Evolutionary conservation across 768 basidiomycete genomes (phyloP).

Genomic region (Leccinum boreale): DNA sequence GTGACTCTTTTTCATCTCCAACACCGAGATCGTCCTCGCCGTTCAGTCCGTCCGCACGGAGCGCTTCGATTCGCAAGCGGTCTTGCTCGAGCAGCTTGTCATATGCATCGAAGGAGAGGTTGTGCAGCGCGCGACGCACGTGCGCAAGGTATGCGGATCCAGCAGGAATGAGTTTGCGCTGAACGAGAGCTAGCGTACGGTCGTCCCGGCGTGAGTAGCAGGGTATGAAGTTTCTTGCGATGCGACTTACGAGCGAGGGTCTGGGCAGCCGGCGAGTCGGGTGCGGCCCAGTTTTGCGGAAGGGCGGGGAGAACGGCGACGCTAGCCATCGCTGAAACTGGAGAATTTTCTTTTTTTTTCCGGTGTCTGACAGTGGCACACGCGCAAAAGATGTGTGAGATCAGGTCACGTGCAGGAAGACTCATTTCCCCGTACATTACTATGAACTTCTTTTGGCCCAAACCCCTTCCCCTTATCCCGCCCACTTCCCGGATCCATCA

Average conservation of each 20-base stretch:
- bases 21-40: constrained; percentile 86
- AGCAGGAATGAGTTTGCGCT: constrained; percentile 68
- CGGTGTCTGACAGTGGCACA: not conserved
- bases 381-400: not conserved
- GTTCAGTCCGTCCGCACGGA: constrained; percentile 45
- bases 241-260: constrained; percentile 27
- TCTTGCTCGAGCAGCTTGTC: constrained; percentile 64
- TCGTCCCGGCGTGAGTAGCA: constrained; percentile 4
- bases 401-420: not conserved
- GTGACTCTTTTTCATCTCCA: constrained; percentile 83
- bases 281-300: constrained; percentile 19
- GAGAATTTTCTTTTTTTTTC: not conserved
- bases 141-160: constrained; percentile 87
- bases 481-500: not conserved
- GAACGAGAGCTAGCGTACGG: constrained; percentile 27
- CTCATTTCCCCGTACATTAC: too few relatives aligned
- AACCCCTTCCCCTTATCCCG: too few relatives aligned
- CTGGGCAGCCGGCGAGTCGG: constrained; percentile 12
- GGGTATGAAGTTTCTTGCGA: not conserved
- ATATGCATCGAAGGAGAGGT: constrained; percentile 79
- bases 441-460: too few relatives aligned
- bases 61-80: constrained; percentile 46
- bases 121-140: constrained; percentile 69
- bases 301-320: constrained; percentile 27
- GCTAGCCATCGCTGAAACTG: constrained; percentile 19